Base-by-base conservation (phyloP, 1,284 basidiomycete genomes). In the Anthracocystis walkeri region DNA sequence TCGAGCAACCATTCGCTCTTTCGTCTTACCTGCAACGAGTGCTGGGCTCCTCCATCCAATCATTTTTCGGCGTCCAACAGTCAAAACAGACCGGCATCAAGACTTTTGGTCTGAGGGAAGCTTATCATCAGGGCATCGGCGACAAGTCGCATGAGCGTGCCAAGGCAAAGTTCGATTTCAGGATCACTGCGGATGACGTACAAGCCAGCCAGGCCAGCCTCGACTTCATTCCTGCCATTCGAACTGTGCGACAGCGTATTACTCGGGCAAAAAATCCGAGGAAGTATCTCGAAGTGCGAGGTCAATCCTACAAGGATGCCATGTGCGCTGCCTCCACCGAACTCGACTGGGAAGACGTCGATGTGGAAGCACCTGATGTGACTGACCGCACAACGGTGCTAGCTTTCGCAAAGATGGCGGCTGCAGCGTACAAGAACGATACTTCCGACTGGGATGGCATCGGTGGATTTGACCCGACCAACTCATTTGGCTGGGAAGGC, bases 381-480 rank as follows among this genome's bases (percentile, higher is more conserved):
- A 90, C 91, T 51, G 90, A 90, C 71, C 88, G 93, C 18, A 89
- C 91, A 70, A 93, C 93, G 1, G 86, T 99, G 23, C 88, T 93
- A 14, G 87, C 90, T 29, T 89, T 99, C 42, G 96, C 95, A 21
- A 97, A 94, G 89, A 97, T 99, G 93, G 90, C 93, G 29, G 92
- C 91, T 77, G 93, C 97, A 82, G 95, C 97, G 35, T 98, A 97
- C 42, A 74, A 77, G 49, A 68, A 78, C 42, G 62, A 76, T 21
- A 78, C 70, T 5, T 60, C 72, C 8, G 51, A 44, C 50, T 75
- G 69, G 78, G 69, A 60, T 45, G 77, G 33, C 21, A 25, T 42
- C 58, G 67, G 53, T n/a, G 84, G 88, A 86, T 41, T 58, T 44
- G 75, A 78, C 21, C 65, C 76, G 2, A 89, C 89, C n/a, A 89